Conservation (phyloP, 148 eudicot genomes). For the Camellia lanceoleosa region DNA sequence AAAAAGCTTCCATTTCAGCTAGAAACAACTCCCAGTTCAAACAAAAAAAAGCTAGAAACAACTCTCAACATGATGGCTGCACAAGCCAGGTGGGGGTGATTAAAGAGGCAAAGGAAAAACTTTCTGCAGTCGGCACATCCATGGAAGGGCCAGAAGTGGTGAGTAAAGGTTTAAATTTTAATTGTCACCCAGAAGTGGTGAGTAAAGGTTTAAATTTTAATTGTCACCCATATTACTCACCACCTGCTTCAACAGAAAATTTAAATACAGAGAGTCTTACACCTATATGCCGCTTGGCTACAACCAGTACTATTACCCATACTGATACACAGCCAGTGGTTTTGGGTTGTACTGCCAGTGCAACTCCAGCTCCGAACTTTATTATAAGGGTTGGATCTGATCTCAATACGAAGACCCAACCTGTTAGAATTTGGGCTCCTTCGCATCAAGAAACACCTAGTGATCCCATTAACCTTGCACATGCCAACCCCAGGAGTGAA, state of each 20-base stretch:
- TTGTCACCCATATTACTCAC: background rate
- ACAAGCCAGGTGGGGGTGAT: slow-evolving; percentile 3
- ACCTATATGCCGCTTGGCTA: background rate
- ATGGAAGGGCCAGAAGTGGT: slow-evolving; percentile 5
- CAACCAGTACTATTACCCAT: background rate
- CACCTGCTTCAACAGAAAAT: background rate
- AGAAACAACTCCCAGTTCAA: background rate
- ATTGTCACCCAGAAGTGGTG: background rate
- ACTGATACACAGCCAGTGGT: background rate
- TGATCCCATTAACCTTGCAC: background rate
- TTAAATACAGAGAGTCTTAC: background rate
- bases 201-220: background rate
- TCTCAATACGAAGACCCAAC: slow-evolving; percentile 7
- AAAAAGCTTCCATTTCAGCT: background rate
- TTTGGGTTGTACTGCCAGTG: background rate
- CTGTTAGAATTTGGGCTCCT: background rate
- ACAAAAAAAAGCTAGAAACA: background rate
- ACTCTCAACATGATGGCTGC: background rate
- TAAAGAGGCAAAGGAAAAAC: background rate
- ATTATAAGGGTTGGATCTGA: background rate
- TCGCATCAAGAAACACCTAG: background rate
- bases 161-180: background rate
- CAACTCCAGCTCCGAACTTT: too few species aligned
- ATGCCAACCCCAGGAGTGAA: background rate
- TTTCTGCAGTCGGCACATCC: background rate